These are phyloP conservation scores for Parathielavia hyrcaniae DNA, from an alignment of 495 filamentous ascomycete genomes.

Conservation along the genomic window DNA sequence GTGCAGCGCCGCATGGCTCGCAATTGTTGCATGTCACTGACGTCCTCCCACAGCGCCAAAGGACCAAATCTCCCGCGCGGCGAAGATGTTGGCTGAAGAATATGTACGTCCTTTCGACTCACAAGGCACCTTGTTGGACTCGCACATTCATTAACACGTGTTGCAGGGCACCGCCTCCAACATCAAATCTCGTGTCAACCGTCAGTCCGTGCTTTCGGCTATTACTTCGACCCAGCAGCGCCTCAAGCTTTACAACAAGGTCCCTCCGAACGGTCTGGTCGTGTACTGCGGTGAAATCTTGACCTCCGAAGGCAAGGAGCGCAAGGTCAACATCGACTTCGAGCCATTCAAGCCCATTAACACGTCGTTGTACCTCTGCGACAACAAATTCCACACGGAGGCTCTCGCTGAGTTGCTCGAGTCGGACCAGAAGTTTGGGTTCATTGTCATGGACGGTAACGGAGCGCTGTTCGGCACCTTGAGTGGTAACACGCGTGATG, in stretches of 20 bases:
- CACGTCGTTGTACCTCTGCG: constrained; percentile 96
- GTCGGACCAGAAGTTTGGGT: constrained; percentile 97
- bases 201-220: constrained; percentile 91
- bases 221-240: constrained; percentile 99
- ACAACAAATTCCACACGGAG: constrained; percentile 99
- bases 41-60: constrained; percentile 63
- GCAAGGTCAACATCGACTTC: constrained; percentile 99
- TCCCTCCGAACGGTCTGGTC: constrained; percentile 92
- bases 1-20: constrained; percentile 12
- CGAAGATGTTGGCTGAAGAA: constrained; percentile 99
- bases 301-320: constrained; percentile 94
- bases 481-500: constrained; percentile 90
- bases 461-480: constrained; percentile 94
- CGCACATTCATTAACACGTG: constrained; percentile 22
- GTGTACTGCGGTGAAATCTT: constrained; percentile 99
- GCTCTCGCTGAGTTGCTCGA: constrained; percentile 92
- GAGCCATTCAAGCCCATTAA: constrained; percentile 99
- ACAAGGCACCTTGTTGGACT: constrained; percentile 11
- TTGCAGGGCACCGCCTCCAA: constrained; percentile 89
- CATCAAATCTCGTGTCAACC: constrained; percentile 98
- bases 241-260: constrained; percentile 97
- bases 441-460: constrained; percentile 99
- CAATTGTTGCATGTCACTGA: constrained; percentile 16
- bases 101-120: constrained; percentile 58
- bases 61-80: constrained; percentile 91